Base-by-base conservation (phyloP, 2,329 filamentous ascomycete species). In the Ophiocordyceps sinensis region DNA sequence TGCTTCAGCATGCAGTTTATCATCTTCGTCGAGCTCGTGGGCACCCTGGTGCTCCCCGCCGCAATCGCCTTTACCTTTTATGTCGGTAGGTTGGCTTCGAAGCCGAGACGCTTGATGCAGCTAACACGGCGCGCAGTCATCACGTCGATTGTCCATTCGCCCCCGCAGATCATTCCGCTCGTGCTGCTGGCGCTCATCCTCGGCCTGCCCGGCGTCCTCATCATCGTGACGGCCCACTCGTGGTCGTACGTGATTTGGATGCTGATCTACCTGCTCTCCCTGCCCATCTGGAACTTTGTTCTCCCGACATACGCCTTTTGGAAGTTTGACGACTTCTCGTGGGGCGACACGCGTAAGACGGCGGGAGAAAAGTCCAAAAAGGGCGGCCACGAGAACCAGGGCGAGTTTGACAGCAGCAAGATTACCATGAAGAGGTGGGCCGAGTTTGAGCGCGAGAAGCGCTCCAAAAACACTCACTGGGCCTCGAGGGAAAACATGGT, bases 1-100 rank as follows among this genome's bases (percentile, higher is more conserved):
- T 98, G 93, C 70, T 98, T 98, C 71, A 94, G 86, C 62, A 98
- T 98, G 91, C 91, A 98, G 64, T 98, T 98, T 58, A 82, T 98
- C 49, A 82, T 98, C 47, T 94, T 88, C 59, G 84, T 98, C 55
- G 91, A 98, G 64, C 71, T 98, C 42, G 75, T 96, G 42, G 91
- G 91, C 53, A 98, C 93, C 2, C 70, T 98, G 41, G 91, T 98
- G 11, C 72, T 98, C 19, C 91, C 91, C 3, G 93, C 91, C 37
- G 93, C 93, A 50, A 96, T 98, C 58, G 82, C 85, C 4, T 98
- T 98, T 61, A 98, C 91, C 17, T 79, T 96, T 58, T 98, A 98
- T 63, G 81, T 98, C 54, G 79, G 83, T 88, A 77, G 75, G 82
- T 75, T 48, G 39, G 39, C n/a, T n/a, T n/a, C n/a, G n/a, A n/a